These are phyloP conservation scores for Cladophialophora psammophila DNA, from an alignment of 2,329 filamentous ascomycete genomes.

Conservation along the genomic window DNA sequence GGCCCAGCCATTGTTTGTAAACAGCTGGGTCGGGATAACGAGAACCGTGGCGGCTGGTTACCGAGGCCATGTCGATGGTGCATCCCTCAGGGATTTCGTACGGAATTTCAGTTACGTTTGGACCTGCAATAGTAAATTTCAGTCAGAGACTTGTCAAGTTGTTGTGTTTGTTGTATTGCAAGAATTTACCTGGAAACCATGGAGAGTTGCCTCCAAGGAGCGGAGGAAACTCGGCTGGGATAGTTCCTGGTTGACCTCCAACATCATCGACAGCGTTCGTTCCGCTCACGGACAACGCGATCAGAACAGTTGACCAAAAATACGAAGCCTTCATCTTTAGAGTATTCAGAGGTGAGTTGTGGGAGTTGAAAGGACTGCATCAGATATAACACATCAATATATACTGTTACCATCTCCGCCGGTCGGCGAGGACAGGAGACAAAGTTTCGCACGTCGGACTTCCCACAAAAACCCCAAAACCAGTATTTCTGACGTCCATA, in stretches of 20 bases:
- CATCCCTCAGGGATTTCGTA: constrained; percentile 64
- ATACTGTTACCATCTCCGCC: neutral
- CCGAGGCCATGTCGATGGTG: constrained; percentile 66
- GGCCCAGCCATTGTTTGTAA: constrained; percentile 62
- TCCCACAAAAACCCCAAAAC: neutral
- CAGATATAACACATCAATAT: neutral
- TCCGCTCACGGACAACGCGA: neutral
- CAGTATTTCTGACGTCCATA: neutral
- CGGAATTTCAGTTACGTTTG: constrained; percentile 63
- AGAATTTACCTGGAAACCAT: constrained; percentile 49
- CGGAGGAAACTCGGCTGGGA: neutral
- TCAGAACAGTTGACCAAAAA: neutral
- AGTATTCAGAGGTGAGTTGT: neutral
- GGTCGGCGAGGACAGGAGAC: neutral
- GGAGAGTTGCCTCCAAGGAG: constrained; percentile 10
- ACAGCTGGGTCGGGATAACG: constrained; percentile 69
- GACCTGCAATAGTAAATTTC: neutral
- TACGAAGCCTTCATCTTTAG: neutral
- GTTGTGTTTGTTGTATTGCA: neutral
- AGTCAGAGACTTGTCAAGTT: neutral
- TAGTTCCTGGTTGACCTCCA: neutral
- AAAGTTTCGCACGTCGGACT: neutral
- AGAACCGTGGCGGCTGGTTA: constrained; percentile 67
- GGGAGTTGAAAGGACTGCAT: neutral
- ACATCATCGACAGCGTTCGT: neutral